A percentile compares a stretch with the other conserved stretches of the same genome.
These are phyloP conservation scores for Colletotrichum filicis DNA, from an alignment of 2,329 filamentous ascomycete species.

Conservation along the genomic window DNA sequence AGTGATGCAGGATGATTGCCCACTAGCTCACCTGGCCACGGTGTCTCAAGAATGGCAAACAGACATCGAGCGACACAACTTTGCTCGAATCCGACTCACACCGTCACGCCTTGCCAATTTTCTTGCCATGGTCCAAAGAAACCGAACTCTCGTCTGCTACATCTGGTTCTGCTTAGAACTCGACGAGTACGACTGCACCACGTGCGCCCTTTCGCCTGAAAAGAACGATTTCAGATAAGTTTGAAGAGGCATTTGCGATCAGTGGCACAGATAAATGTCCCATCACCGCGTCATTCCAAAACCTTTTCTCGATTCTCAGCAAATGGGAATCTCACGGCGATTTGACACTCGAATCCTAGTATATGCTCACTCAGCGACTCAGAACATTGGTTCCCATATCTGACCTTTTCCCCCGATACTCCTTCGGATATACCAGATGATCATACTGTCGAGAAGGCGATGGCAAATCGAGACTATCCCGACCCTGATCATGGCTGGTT, in stretches of 20 bases:
- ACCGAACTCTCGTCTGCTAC: conserved; percentile 41
- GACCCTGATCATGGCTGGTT: conserved; percentile 40
- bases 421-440: conserved; percentile 1
- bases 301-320: conserved; percentile 42
- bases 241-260: conserved; percentile 16
- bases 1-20: conserved; percentile 38
- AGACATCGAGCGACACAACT: conserved; percentile 43
- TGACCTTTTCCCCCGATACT: conserved; percentile 39
- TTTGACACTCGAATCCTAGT: conserved; percentile 43
- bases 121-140: conserved; percentile 42
- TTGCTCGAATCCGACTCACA: conserved; percentile 44
- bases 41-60: conserved; percentile 47
- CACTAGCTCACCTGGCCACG: conserved; percentile 39
- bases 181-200: conserved; percentile 42
- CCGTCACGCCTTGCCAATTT: conserved; percentile 42
- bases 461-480: not conserved
- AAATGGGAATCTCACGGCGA: conserved; percentile 41
- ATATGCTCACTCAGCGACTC: too few relatives aligned
- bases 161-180: conserved; percentile 46
- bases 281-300: conserved; percentile 36
- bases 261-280: conserved; percentile 31
- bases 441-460: not conserved
- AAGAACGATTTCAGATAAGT: not conserved
- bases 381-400: too few relatives aligned
- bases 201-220: conserved; percentile 29